phyloP scores from a whole-genome alignment of 192 early-diverging fungal species.

The Coemansia asiatica region DNA sequence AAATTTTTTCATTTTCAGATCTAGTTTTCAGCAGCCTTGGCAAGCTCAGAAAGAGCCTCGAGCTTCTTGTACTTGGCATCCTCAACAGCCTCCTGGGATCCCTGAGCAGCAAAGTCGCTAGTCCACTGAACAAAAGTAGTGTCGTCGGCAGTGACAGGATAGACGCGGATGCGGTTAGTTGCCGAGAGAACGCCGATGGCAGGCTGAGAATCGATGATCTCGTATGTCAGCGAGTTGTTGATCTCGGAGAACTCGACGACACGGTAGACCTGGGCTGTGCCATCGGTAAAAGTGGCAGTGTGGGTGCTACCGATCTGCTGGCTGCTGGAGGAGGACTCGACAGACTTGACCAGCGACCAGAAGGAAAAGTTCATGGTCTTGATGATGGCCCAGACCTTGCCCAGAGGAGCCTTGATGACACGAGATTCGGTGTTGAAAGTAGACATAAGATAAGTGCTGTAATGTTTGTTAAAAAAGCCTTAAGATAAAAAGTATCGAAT shows the following conservation, averaged over 20 bases:
- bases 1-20: background rate
- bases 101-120: constrained; percentile 59
- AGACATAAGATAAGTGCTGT: constrained; percentile 4
- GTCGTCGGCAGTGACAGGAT: constrained; percentile 55
- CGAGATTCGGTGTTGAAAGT: constrained; percentile 44
- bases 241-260: constrained; percentile 58
- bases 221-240: constrained; percentile 56
- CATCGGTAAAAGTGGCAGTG: constrained; percentile 57
- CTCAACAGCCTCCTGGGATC: constrained; percentile 45
- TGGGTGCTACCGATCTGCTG: constrained; percentile 55
- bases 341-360: constrained; percentile 51
- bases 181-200: constrained; percentile 58
- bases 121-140: constrained; percentile 62
- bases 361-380: constrained; percentile 44
- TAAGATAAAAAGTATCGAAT: background rate
- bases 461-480: background rate
- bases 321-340: constrained; percentile 28
- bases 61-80: constrained; percentile 64
- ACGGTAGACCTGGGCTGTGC: constrained; percentile 59
- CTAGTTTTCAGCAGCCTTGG: constrained; percentile 45
- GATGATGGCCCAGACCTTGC: constrained; percentile 39
- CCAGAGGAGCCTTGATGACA: constrained; percentile 41
- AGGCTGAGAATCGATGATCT: constrained; percentile 59
- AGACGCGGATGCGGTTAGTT: constrained; percentile 55
- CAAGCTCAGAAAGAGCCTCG: constrained; percentile 59